Conservation (phyloP, 768 basidiomycete species). For the Suillus luteus region DNA sequence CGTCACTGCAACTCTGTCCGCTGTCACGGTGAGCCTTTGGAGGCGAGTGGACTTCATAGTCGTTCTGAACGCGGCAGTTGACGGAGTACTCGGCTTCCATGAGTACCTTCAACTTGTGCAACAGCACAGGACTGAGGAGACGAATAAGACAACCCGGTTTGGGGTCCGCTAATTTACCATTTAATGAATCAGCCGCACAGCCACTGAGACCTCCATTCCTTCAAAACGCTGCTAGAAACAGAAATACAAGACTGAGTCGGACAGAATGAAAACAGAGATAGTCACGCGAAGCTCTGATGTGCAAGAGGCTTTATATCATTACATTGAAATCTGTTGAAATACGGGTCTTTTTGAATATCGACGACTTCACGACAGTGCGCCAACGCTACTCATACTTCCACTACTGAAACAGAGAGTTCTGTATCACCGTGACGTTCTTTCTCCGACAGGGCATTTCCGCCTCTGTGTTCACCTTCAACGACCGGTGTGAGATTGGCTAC, state of each 20-base stretch:
- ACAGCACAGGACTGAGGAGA: too few relatives aligned
- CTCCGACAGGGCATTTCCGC: not conserved
- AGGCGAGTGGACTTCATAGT: too few relatives aligned
- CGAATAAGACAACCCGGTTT: too few relatives aligned
- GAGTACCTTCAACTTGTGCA: too few relatives aligned
- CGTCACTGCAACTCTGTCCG: not conserved
- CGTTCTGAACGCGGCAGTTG: not conserved
- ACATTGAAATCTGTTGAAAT: not conserved
- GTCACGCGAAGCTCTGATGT: not conserved
- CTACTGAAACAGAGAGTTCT: not conserved
- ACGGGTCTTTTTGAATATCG: not conserved
- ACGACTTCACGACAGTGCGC: not conserved
- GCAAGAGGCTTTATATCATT: not conserved
- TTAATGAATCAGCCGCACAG: too few relatives aligned
- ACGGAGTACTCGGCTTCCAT: not conserved
- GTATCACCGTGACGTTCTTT: not conserved
- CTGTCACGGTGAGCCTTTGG: not conserved
- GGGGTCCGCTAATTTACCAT: too few relatives aligned
- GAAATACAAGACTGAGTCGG: not conserved
- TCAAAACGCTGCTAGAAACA: not conserved
- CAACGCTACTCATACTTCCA: not conserved
- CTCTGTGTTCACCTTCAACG: not conserved
- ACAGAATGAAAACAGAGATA: not conserved
- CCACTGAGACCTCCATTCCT: too few relatives aligned
- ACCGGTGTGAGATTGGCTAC: not conserved